Conservation (phyloP, 208 protist genomes). For the Acanthamoeba divionensis region DNA sequence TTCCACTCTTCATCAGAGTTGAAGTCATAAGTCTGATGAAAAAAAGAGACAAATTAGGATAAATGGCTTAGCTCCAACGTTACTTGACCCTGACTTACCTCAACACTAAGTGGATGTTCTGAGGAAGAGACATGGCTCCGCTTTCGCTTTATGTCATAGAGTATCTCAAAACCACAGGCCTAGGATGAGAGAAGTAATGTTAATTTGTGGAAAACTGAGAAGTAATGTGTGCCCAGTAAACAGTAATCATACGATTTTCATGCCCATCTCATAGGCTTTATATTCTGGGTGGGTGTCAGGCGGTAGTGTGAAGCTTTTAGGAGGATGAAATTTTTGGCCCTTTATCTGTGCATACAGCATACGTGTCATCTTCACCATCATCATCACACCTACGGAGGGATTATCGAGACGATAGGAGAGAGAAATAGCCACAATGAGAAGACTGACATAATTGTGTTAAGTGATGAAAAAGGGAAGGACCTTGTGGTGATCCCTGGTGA, state of each 20-base stretch:
- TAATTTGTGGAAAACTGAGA: background rate
- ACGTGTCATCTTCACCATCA: conserved; percentile 12
- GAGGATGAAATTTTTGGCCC: background rate
- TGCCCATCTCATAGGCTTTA: background rate
- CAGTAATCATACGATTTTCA: conserved; percentile 27
- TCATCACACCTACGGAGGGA: conserved; percentile 39
- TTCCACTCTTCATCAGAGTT: background rate
- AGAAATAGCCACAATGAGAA: background rate
- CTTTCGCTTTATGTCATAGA: background rate
- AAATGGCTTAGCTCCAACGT: background rate
- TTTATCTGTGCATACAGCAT: background rate
- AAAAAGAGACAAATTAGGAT: background rate
- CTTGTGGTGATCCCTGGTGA: no score
- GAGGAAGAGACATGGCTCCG: background rate
- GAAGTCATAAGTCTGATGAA: background rate
- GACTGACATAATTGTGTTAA: no score
- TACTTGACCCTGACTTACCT: background rate
- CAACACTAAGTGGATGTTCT: background rate
- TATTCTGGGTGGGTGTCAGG: background rate
- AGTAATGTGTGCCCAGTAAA: background rate
- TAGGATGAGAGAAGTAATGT: background rate
- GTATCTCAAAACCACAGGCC: conserved; percentile 20
- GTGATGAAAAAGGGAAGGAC: no score
- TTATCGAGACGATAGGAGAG: background rate
- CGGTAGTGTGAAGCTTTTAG: background rate